Evolutionary conservation across 75 land plant genomes (phyloP), one percentile per base, ranked within the genome.

Genomic region (Gnetum montanum): DNA sequence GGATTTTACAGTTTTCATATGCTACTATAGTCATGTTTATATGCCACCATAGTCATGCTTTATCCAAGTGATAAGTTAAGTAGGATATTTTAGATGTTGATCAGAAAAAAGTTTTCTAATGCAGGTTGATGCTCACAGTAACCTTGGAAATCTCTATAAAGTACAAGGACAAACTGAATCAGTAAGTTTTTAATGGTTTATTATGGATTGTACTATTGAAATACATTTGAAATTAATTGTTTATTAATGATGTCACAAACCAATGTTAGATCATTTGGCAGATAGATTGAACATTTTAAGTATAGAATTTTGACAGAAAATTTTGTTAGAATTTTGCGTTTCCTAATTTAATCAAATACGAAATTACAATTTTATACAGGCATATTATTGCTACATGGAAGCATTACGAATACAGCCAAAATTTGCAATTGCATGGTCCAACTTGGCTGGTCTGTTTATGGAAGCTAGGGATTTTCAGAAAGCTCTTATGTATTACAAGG

Each of bases 391-490:
- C 64, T 75, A 75, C 41, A 44, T 60, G 43, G 78, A 75, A 46
- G 78, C 78, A 1, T 54, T 75, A 22, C 69, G 70, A 6, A 72
- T 72, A 35, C 78, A 75, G 47, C 78, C 78, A 8, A 56, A 44
- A 11, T 75, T 75, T 62, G 78, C 78, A 3, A 71, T 75, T 61
- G 78, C 78, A 31, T 75, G 78, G 78, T 75, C 78, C 11, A 75
- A 75, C 48, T 60, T 75, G 31, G 78, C 78, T 53, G 78, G 78
- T 31, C 43, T 75, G 44, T 65, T 66, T 33, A 75, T 75, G 78
- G 78, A 75, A 57, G 65, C 77, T 60, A 70, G 75, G 40, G 78
- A 75, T 34, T 71, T 65, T 22, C 62, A 72, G 58, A 65, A 53
- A 61, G 78, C 78, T 26, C 63, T 71, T 24, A 31, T 46, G 25